Conservation (phyloP, 73 alveolate species). For the Tetrahymena elliotti region DNA sequence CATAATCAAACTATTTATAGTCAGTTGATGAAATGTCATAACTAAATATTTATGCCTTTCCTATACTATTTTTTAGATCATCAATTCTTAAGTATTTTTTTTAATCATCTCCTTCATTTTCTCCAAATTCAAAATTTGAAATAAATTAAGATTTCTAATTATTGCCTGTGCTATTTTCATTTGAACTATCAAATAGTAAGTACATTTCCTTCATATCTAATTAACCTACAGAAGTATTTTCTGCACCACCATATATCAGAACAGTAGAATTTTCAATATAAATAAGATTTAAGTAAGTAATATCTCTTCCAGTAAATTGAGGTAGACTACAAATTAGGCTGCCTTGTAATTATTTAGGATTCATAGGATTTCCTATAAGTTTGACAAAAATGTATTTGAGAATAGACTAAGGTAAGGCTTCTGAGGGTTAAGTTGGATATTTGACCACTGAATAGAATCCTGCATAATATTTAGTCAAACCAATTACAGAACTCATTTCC, state of each 20-base stretch:
- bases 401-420: background rate
- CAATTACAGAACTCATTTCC: background rate
- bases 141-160: background rate
- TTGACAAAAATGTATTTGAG: background rate
- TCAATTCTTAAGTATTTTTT: background rate
- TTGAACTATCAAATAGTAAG: background rate
- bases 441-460: background rate
- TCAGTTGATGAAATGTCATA: background rate
- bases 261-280: background rate
- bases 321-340: background rate
- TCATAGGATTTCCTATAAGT: background rate
- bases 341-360: background rate
- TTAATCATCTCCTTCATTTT: background rate
- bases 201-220: background rate
- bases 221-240: background rate
- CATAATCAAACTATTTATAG: background rate
- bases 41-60: background rate
- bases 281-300: background rate
- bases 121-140: background rate
- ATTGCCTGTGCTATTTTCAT: background rate
- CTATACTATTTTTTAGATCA: background rate
- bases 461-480: background rate
- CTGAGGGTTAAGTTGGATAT: background rate
- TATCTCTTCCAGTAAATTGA: background rate
- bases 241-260: background rate